Base-by-base conservation (phyloP, 495 filamentous ascomycete genomes). In the Xylaria nigripes region DNA sequence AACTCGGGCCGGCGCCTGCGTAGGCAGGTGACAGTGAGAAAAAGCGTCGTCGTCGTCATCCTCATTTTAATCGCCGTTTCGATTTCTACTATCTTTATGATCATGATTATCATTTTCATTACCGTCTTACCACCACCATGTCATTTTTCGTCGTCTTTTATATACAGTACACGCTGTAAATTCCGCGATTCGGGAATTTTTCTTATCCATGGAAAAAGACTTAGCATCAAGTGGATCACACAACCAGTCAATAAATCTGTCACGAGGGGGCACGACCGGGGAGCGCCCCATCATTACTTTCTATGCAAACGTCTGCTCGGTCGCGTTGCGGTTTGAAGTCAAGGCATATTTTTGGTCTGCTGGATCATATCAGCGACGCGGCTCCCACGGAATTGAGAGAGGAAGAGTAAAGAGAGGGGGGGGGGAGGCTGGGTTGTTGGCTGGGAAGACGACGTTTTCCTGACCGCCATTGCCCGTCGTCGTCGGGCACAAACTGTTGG, bases 11-110 rank as follows among this genome's bases (percentile, higher is more conserved):
- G 25, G 49, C 49, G 49, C 40, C 13, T 42, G 22, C 15, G 27
- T 45, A 44, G 19, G 49, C 40, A n/a, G 43, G 43, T 32, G 16
- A 47, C 43, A 46, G 29, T 38, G 38, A 54, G 40, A 40, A 38
- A 3, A 54, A 47, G 21, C 10, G n/a, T 27, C 12, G 0, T 40
- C 44, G 24, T 19, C 16, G 22, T 8, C 42, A 45, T 2, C 3
- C 42, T n/a, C n/a, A n/a, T n/a, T n/a, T n/a, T n/a, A n/a, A n/a
- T n/a, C n/a, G n/a, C n/a, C n/a, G n/a, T n/a, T n/a, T n/a, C n/a
- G n/a, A n/a, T n/a, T n/a, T n/a, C n/a, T n/a, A n/a, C n/a, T n/a
- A n/a, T n/a, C n/a, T 2, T 6, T 36, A 30, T 30, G 27, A 30
- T 13, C 13, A 36, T 36, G 6, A 12, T 36, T 18, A n/a, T 34